Percentiles rank a stretch among this genome's conserved stretches.
Conservation (phyloP, 108 stramenopile genomes). For the Epithemia pelagica region DNA sequence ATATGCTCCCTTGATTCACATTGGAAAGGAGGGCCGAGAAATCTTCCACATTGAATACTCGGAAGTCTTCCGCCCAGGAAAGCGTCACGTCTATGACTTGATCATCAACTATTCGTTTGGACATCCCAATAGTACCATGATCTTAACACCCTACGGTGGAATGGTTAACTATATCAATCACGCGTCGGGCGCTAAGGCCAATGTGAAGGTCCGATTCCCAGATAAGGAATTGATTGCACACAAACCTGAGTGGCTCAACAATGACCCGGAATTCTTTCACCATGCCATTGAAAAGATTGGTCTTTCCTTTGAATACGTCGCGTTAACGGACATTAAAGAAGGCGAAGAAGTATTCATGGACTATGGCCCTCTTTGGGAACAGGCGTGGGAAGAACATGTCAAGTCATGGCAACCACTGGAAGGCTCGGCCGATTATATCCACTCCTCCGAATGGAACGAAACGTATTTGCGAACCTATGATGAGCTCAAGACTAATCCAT, state of each 20-base stretch:
- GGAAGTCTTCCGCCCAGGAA: not conserved
- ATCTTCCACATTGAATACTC: slow-evolving; percentile 17
- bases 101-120: slow-evolving; percentile 77
- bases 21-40: slow-evolving; percentile 22
- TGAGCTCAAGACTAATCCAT: slow-evolving; percentile 31
- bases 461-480: slow-evolving; percentile 18
- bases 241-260: slow-evolving; percentile 64
- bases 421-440: slow-evolving; percentile 43
- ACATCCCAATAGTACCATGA: slow-evolving; percentile 62
- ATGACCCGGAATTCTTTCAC: slow-evolving; percentile 32
- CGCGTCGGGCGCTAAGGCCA: slow-evolving; percentile 34
- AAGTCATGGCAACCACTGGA: slow-evolving; percentile 20
- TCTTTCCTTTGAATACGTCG: slow-evolving; percentile 52
- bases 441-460: slow-evolving; percentile 35
- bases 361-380: slow-evolving; percentile 15
- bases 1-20: slow-evolving; percentile 64
- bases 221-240: slow-evolving; percentile 53
- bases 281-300: slow-evolving; percentile 35
- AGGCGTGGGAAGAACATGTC: slow-evolving; percentile 40
- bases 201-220: slow-evolving; percentile 69
- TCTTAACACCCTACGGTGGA: slow-evolving; percentile 72
- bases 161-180: slow-evolving; percentile 85
- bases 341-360: slow-evolving; percentile 53
- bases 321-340: slow-evolving; percentile 41
- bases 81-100: slow-evolving; percentile 39